A percentile compares a stretch with the other conserved stretches of the same genome.
phyloP scores from a whole-genome alignment of 352 stramenopile species.

The Globisporangium paroecandrum region DNA sequence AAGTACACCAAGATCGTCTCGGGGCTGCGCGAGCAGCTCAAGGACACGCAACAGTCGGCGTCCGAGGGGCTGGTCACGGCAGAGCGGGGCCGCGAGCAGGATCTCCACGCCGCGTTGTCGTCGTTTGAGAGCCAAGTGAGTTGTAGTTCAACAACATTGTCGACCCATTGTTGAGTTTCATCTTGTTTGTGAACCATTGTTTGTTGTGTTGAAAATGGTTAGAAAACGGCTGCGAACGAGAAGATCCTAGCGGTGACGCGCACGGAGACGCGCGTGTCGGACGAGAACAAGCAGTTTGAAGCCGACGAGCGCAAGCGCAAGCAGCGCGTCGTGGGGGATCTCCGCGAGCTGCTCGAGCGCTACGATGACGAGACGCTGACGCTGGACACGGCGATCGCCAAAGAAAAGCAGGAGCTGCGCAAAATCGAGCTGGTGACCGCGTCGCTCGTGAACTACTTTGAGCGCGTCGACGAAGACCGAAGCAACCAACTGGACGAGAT shows the following conservation, averaged over 20 bases:
- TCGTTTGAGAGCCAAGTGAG: constrained; percentile 19
- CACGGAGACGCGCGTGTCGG: constrained; percentile 26
- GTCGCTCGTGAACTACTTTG: constrained; percentile 40
- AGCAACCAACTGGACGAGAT: constrained; percentile 49
- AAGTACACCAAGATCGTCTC: constrained; percentile 34
- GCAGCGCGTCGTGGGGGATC: constrained; percentile 31
- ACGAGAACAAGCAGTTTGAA: constrained; percentile 44
- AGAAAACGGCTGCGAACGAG: constrained; percentile 32
- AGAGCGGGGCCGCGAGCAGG: constrained; percentile 40
- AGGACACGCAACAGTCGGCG: constrained; percentile 35
- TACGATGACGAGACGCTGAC: constrained; percentile 52
- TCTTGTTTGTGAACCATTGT: not conserved
- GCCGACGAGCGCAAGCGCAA: constrained; percentile 51
- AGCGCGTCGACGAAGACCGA: constrained; percentile 52
- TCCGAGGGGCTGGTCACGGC: constrained; percentile 34
- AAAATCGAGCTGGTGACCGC: constrained; percentile 29
- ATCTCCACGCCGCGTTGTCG: constrained; percentile 20
- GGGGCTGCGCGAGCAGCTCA: constrained; percentile 41
- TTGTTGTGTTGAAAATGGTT: not conserved
- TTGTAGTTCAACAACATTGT: not conserved
- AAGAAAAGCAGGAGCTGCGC: constrained; percentile 27
- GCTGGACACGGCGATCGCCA: constrained; percentile 41
- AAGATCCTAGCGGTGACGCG: constrained; percentile 30
- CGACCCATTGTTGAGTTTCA: not conserved
- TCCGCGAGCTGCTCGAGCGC: constrained; percentile 38